Percentiles rank a stretch among this genome's conserved stretches.
phyloP scores from a whole-genome alignment of 371 early-diverging fungal genomes.

The Mortierella sp. region DNA sequence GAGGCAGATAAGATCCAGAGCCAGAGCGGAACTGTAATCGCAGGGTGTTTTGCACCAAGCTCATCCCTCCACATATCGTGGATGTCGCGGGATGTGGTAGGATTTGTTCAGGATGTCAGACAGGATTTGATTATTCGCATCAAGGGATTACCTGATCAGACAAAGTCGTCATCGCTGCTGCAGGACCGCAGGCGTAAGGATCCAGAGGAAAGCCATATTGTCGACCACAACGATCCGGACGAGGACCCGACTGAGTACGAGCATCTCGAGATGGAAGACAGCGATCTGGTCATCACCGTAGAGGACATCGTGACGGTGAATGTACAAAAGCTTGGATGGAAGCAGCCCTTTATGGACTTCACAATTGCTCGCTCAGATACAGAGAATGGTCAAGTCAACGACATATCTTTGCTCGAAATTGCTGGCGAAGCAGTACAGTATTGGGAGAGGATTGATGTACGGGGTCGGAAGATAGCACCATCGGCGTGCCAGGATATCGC shows the following conservation, averaged over 20 bases:
- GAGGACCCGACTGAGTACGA: constrained; percentile 32
- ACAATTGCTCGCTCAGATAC: constrained; percentile 12
- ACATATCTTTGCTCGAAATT: constrained; percentile 22
- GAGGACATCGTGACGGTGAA: constrained; percentile 12
- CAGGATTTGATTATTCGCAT: constrained; percentile 37
- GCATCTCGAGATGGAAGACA: constrained; percentile 37
- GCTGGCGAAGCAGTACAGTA: constrained; percentile 34
- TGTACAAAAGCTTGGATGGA: constrained; percentile 45
- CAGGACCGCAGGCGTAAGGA: constrained; percentile 39
- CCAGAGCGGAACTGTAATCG: constrained; percentile 4
- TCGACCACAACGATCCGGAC: constrained; percentile 8
- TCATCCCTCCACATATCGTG: constrained; percentile 47
- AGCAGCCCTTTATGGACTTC: constrained; percentile 39
- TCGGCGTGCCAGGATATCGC: background rate
- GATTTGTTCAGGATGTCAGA: constrained; percentile 33
- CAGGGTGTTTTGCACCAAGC: constrained; percentile 43
- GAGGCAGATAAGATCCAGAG: background rate
- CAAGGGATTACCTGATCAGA: constrained; percentile 30
- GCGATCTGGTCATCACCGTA: constrained; percentile 27
- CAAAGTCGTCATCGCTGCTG: constrained; percentile 30
- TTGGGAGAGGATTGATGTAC: constrained; percentile 20
- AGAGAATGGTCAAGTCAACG: constrained; percentile 6
- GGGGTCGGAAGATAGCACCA: too few relatives aligned
- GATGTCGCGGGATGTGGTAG: constrained; percentile 20
- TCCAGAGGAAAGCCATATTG: constrained; percentile 37